Conservation (phyloP, 192 early-diverging fungal genomes). For the Ambispora gerdemannii region DNA sequence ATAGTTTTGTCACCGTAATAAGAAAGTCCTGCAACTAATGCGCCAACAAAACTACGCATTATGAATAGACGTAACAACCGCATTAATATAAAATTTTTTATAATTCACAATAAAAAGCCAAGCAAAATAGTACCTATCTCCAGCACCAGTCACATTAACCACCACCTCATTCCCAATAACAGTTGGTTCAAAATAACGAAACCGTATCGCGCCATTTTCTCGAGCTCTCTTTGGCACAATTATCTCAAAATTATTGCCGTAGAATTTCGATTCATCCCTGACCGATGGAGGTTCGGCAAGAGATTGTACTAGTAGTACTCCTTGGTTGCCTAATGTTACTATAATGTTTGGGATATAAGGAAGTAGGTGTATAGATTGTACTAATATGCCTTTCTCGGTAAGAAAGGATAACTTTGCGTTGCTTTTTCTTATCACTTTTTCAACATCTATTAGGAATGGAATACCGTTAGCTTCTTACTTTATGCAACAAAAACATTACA, state of each 20-base stretch:
- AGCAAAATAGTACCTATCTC: conserved; percentile 55
- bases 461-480: neutral
- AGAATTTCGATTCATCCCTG: neutral
- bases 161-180: conserved; percentile 32
- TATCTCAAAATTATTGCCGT: neutral
- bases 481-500: too few species aligned
- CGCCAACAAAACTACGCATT: conserved; percentile 63
- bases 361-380: conserved; percentile 26
- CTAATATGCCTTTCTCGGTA: neutral
- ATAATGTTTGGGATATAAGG: conserved; percentile 42
- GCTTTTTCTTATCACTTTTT: neutral
- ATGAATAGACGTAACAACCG: conserved; percentile 27
- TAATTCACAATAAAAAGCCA: neutral
- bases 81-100: too few species aligned
- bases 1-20: conserved; percentile 28
- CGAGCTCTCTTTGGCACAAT: neutral
- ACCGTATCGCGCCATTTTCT: conserved; percentile 9
- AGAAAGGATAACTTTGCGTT: neutral
- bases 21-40: conserved; percentile 54
- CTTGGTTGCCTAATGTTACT: conserved; percentile 68
- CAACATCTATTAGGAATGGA: neutral
- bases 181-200: conserved; percentile 39
- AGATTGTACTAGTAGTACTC: conserved; percentile 43
- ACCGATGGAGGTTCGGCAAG: conserved; percentile 30
- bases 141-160: conserved; percentile 74